Conservation (phyloP, 192 early-diverging fungal species). For the Backusella macrospora region DNA sequence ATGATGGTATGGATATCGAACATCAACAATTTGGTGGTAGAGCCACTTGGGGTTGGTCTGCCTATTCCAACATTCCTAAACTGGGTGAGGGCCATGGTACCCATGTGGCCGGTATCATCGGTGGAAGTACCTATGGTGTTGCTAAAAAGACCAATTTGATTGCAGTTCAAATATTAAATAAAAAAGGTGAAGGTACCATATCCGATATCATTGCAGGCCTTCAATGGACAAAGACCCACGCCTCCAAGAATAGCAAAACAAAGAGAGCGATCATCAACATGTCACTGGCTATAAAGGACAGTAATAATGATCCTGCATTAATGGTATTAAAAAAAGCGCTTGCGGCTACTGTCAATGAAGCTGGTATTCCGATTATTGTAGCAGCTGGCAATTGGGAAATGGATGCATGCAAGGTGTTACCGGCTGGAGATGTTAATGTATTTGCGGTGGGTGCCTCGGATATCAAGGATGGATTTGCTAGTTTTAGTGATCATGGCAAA, state of each 20-base stretch:
- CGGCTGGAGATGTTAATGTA: conserved; percentile 60
- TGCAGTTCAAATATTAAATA: conserved; percentile 68
- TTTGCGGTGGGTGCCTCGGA: conserved; percentile 87
- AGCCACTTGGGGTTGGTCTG: conserved; percentile 56
- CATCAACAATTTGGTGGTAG: conserved; percentile 79
- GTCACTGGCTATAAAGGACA: conserved; percentile 57
- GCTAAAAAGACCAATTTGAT: conserved; percentile 70
- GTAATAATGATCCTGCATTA: conserved; percentile 38
- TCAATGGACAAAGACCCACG: conserved; percentile 37
- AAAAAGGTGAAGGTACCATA: conserved; percentile 55
- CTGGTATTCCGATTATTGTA: conserved; percentile 71
- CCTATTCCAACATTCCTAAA: conserved; percentile 2
- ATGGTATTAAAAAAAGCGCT: conserved; percentile 61
- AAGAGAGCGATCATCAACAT: conserved; percentile 62
- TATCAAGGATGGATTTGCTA: conserved; percentile 71
- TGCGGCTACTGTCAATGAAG: conserved; percentile 53
- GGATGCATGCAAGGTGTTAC: conserved; percentile 68
- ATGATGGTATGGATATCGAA: conserved; percentile 55
- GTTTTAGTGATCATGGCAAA: conserved; percentile 84
- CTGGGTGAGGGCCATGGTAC: conserved; percentile 56
- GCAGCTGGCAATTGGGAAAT: conserved; percentile 77
- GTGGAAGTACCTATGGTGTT: conserved; percentile 64
- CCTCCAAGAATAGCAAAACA: conserved; percentile 19
- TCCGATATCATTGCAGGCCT: conserved; percentile 48
- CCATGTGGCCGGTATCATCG: conserved; percentile 70